Evolutionary conservation across 2,329 filamentous ascomycete species (phyloP), one percentile per base, ranked within the genome.

Genomic region (Aspergillus sp.): DNA sequence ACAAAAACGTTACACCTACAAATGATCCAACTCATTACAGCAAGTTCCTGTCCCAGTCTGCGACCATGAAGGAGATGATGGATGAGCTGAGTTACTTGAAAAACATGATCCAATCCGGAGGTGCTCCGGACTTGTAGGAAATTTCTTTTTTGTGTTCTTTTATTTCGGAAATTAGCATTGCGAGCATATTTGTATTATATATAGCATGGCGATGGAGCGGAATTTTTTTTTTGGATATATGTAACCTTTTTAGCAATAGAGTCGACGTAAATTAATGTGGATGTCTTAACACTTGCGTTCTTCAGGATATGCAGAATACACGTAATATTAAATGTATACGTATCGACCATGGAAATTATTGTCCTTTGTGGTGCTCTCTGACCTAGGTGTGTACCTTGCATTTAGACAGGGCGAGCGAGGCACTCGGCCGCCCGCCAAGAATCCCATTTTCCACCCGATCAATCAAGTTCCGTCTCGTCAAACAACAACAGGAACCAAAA

Each of bases 31-130:
- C 45, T 44, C 56, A 22, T 30, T 42, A 46, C 13, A 58, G 56
- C 51, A 51, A 40, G 33, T 20, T 27, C n/a, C 37, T 48, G 13
- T 56, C 45, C 34, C 56, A 54, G 24, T 55, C 13, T 8, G 48
- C 34, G 15, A 57, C 45, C 59, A 78, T 83, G 71, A 75, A 78
- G 61, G 76, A 80, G 61, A 68, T 83, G 57, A 73, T 83, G 64
- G 76, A 79, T 60, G 80, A 83, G 60, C 69, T 83, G 67, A 79
- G 79, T 54, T 83, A 83, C 65, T 68, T 83, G 41, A 78, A 79
- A 22, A 73, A 75, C 53, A 72, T 80, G 58, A 82, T 83, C 34
- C 70, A 74, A 54, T 68, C 68, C 57, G 71, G 68, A 62, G 34
- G 41, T 24, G 50, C 27, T 62, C 60, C 67, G 39, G 67, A 62